phyloP scores from a whole-genome alignment of 1,284 basidiomycete species.

The Cryptococcus deneoformans region DNA sequence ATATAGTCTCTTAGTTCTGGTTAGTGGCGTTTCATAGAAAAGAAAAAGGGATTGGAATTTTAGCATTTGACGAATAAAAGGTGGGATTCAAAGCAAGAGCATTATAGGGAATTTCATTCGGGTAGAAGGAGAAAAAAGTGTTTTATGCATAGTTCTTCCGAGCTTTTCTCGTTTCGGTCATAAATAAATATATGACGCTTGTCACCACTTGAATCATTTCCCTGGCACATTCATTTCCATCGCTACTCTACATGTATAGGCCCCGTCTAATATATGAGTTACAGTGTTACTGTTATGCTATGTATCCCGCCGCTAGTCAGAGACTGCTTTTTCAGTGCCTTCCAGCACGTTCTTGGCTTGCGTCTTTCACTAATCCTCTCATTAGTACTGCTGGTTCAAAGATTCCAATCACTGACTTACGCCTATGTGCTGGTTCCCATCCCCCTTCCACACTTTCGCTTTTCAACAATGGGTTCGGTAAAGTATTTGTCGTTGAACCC shows the following conservation, averaged over 20 bases:
- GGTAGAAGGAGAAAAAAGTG: not conserved
- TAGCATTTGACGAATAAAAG: not conserved
- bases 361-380: conserved; percentile 56
- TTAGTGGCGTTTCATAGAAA: not conserved
- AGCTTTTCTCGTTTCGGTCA: too few relatives aligned
- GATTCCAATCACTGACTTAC: conserved; percentile 16
- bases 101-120: not conserved
- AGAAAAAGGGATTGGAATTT: too few relatives aligned
- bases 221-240: too few relatives aligned
- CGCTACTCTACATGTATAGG: too few relatives aligned
- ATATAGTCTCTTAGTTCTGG: too few relatives aligned
- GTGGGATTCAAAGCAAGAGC: not conserved
- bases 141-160: not conserved
- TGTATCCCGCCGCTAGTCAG: not conserved
- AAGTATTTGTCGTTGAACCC: conserved; percentile 92
- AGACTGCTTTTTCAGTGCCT: conserved; percentile 21
- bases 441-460: conserved; percentile 36
- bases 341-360: conserved; percentile 65
- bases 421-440: conserved; percentile 41
- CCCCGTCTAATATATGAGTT: not conserved
- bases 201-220: too few relatives aligned
- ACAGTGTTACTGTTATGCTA: not conserved
- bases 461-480: conserved; percentile 79
- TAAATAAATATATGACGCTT: too few relatives aligned
- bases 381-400: not conserved